These are phyloP conservation scores for Aspergillus ustus DNA, from an alignment of 2,329 filamentous ascomycete genomes.

Conservation along the genomic window DNA sequence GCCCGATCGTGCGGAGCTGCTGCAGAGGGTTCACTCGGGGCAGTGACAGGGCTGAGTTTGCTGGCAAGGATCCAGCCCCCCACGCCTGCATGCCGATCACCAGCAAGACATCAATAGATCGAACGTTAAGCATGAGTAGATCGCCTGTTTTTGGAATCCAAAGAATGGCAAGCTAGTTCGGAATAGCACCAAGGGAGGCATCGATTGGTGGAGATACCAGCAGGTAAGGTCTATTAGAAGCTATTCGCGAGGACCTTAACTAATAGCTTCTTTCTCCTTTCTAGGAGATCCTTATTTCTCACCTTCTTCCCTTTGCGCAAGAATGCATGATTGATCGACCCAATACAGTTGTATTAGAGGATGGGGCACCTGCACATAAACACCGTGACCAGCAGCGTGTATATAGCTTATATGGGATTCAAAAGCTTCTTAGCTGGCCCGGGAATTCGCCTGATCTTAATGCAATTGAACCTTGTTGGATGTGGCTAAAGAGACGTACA, in stretches of 20 bases:
- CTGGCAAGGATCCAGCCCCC: too few relatives aligned
- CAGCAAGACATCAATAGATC: too few relatives aligned
- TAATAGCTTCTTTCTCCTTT: background rate
- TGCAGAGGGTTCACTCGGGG: background rate
- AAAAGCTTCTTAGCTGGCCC: slow-evolving; percentile 4
- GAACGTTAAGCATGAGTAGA: too few relatives aligned
- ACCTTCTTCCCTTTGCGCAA: slow-evolving; percentile 1
- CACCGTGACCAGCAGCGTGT: background rate
- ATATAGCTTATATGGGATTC: background rate
- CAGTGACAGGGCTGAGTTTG: too few relatives aligned
- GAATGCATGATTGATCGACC: slow-evolving; percentile 2
- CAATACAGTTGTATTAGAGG: slow-evolving; percentile 1
- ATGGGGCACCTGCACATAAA: slow-evolving; percentile 1
- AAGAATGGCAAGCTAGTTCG: background rate
- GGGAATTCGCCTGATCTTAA: slow-evolving; percentile 9
- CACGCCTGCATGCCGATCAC: too few relatives aligned
- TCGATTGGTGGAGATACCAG: background rate
- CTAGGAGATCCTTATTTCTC: background rate
- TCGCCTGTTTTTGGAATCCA: too few relatives aligned
- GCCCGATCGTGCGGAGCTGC: background rate
- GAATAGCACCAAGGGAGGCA: background rate
- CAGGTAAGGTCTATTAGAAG: background rate
- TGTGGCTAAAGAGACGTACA: slow-evolving; percentile 1
- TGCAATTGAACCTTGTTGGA: slow-evolving; percentile 4
- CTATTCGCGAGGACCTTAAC: background rate